Evolutionary conservation across 1,284 basidiomycete species (phyloP).

Genomic region (Coniferiporia weirii): DNA sequence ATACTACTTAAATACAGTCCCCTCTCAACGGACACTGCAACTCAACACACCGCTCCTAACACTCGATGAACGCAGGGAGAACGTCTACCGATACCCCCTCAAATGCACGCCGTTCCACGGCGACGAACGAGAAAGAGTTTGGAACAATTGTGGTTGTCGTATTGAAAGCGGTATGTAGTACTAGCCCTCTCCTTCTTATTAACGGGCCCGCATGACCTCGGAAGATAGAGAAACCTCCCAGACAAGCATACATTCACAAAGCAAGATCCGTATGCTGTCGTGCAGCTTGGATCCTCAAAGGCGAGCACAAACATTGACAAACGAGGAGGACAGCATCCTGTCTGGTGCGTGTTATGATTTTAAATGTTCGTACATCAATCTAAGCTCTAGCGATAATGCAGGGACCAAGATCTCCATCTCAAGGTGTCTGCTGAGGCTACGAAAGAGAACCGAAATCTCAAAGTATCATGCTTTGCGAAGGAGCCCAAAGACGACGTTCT

Average conservation of each 20-base stretch:
- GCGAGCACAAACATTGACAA: conserved; percentile 57
- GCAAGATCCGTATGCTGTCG: conserved; percentile 66
- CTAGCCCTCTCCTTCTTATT: not conserved
- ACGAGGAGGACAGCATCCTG: conserved; percentile 73
- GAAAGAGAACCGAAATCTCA: conserved; percentile 49
- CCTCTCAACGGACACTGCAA: too few species aligned
- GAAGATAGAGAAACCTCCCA: conserved; percentile 45
- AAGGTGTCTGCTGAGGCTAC: conserved; percentile 43
- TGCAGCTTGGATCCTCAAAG: conserved; percentile 36
- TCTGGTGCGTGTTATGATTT: conserved; percentile 39
- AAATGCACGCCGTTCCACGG: not conserved
- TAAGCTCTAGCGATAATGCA: not conserved
- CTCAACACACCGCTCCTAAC: too few species aligned
- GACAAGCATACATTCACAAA: conserved; percentile 73
- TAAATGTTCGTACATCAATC: not conserved
- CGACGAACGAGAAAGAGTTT: conserved; percentile 35
- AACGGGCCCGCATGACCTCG: not conserved
- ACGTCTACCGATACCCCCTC: too few species aligned
- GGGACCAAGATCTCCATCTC: conserved; percentile 62
- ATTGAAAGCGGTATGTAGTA: conserved; percentile 52
- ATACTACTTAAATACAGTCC: too few species aligned
- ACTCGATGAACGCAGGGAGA: too few species aligned
- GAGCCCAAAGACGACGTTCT: conserved; percentile 56
- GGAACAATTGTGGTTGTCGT: conserved; percentile 71
- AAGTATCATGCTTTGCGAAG: conserved; percentile 60